phyloP scores from a whole-genome alignment of 108 stramenopile species.

The Pseudonitzschia multiseries region DNA sequence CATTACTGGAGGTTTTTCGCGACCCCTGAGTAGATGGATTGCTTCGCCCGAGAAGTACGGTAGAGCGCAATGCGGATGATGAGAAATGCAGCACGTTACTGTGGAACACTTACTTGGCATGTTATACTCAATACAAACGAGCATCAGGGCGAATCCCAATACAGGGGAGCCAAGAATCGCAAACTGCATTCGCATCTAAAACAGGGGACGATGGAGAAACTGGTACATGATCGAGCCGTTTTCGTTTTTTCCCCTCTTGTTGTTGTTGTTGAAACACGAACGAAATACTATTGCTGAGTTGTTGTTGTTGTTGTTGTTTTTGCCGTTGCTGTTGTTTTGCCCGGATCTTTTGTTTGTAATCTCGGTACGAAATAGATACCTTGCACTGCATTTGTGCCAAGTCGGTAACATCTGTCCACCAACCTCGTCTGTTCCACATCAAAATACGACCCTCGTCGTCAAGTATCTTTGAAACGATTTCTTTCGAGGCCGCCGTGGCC shows the following conservation, averaged over 20 bases:
- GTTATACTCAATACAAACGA: too few relatives aligned
- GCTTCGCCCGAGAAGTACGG: too few relatives aligned
- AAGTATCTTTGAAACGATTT: neutral
- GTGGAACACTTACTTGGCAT: too few relatives aligned
- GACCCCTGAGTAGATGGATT: too few relatives aligned
- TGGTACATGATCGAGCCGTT: neutral
- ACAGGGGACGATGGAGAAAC: neutral
- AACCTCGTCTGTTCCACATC: constrained; percentile 16
- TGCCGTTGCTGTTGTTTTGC: too few relatives aligned
- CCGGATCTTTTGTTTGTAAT: constrained; percentile 1
- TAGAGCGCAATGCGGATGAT: too few relatives aligned
- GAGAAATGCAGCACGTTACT: too few relatives aligned
- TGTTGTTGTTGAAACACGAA: constrained; percentile 1
- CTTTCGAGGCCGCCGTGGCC: neutral
- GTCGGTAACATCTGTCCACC: constrained; percentile 9
- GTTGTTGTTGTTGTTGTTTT: too few relatives aligned
- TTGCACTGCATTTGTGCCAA: neutral
- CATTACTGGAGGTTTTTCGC: too few relatives aligned
- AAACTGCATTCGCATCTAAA: neutral
- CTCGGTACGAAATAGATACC: constrained; percentile 8
- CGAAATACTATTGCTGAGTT: constrained; percentile 3
- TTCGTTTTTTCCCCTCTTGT: constrained; percentile 11
- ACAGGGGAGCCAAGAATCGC: too few relatives aligned
- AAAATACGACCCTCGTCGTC: neutral
- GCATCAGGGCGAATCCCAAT: neutral